Evolutionary conservation across 805 yeast species (phyloP).

Genomic region (Wickerhamomyces rabaulensis): DNA sequence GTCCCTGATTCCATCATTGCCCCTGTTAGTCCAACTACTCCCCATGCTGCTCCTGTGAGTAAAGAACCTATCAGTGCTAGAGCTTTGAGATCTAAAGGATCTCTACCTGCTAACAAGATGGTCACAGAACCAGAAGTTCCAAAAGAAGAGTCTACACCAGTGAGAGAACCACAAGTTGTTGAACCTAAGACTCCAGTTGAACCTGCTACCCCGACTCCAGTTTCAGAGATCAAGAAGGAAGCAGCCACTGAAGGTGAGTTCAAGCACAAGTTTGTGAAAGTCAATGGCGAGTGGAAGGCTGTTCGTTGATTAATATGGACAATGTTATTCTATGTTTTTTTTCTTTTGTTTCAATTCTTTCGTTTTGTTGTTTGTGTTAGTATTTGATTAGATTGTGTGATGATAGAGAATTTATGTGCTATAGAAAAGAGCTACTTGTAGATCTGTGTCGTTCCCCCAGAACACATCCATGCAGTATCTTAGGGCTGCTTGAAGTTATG

Average conservation of each 20-base stretch:
- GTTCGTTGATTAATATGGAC: background rate
- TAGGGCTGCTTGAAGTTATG: too few relatives aligned
- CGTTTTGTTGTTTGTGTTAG: background rate
- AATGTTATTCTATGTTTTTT: background rate
- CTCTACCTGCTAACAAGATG: constrained; percentile 13
- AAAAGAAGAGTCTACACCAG: background rate
- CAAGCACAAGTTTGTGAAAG: constrained; percentile 13
- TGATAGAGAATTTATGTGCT: background rate
- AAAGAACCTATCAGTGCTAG: constrained; percentile 5
- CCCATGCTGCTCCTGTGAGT: background rate
- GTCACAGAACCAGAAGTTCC: constrained; percentile 2
- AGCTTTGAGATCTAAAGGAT: constrained; percentile 13
- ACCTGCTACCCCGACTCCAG: constrained; percentile 7
- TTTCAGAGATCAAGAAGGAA: constrained; percentile 1
- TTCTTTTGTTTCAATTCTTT: too few relatives aligned
- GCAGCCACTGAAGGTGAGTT: constrained; percentile 3
- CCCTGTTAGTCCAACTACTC: constrained; percentile 3
- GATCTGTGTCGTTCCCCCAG: too few relatives aligned
- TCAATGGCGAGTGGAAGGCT: constrained; percentile 12
- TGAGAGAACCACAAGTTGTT: background rate
- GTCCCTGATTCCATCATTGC: constrained; percentile 36
- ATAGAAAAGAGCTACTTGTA: too few relatives aligned
- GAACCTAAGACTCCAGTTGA: constrained; percentile 3
- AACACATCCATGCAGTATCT: too few relatives aligned
- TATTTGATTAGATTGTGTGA: background rate